Evolutionary conservation across 805 yeast species (phyloP).

Genomic region (Lipomyces kockii): DNA sequence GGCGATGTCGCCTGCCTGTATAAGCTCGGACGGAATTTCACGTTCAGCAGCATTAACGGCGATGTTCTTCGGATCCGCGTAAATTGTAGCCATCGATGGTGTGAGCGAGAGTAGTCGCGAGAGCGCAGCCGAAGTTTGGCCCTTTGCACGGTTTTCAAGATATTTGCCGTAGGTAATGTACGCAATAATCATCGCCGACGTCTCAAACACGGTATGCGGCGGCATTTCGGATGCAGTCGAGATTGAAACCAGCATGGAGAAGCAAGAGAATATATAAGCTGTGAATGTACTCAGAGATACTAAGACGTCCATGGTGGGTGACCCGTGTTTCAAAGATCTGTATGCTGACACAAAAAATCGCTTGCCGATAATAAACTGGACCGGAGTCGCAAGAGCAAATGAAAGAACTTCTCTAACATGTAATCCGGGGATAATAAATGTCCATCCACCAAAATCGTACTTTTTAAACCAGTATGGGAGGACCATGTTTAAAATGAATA

Average conservation of each 20-base stretch:
- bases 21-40: conserved; percentile 69
- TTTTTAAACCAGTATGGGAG: conserved; percentile 35
- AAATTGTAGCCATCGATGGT: conserved; percentile 74
- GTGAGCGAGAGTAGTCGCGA: conserved; percentile 78
- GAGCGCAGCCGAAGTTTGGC: conserved; percentile 88
- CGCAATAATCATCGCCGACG: conserved; percentile 79
- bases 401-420: conserved; percentile 67
- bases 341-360: conserved; percentile 68
- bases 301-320: conserved; percentile 91
- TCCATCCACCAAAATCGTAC: conserved; percentile 42
- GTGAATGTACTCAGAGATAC: conserved; percentile 81
- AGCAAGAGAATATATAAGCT: conserved; percentile 74
- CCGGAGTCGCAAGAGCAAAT: conserved; percentile 59
- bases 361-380: conserved; percentile 70
- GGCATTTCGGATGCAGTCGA: conserved; percentile 49
- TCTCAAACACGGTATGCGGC: conserved; percentile 72
- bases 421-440: conserved; percentile 60
- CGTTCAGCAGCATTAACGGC: conserved; percentile 47
- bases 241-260: conserved; percentile 57
- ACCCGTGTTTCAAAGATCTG: conserved; percentile 66
- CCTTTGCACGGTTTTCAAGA: conserved; percentile 89
- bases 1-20: conserved; percentile 78
- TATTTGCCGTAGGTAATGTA: conserved; percentile 90
- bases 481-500: conserved; percentile 52
- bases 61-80: conserved; percentile 46